Percentiles rank a stretch among this genome's conserved stretches.
Conservation (phyloP, 148 eudicot genomes). For the Camellia sinensis region DNA sequence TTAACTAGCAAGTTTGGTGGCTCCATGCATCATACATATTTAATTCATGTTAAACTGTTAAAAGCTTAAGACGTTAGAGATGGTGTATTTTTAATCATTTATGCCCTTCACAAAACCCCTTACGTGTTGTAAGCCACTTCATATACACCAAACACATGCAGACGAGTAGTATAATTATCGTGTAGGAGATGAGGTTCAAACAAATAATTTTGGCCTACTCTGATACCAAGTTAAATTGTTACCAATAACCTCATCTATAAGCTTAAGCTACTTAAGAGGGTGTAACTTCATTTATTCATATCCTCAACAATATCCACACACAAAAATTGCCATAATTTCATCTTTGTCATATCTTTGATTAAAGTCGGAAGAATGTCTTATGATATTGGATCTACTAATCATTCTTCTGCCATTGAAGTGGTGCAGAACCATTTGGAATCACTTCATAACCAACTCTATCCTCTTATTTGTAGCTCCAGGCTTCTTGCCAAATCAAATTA, state of each 20-base stretch:
- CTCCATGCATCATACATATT: background rate
- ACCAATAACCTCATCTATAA: background rate
- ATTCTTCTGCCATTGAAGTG: background rate
- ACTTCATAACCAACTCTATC: constrained; percentile 1
- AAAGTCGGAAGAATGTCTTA: background rate
- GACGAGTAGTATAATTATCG: background rate
- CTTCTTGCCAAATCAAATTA: background rate
- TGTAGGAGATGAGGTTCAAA: background rate
- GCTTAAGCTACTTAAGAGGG: background rate
- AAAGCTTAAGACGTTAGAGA: too few species aligned
- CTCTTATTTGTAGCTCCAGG: background rate
- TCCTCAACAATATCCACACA: background rate
- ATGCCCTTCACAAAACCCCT: too few species aligned
- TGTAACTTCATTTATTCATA: background rate
- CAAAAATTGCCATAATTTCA: background rate
- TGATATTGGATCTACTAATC: too few species aligned
- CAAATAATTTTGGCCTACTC: background rate
- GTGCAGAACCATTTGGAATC: background rate
- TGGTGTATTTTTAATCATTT: too few species aligned
- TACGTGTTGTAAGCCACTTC: too few species aligned
- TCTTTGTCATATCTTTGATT: background rate
- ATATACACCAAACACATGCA: too few species aligned
- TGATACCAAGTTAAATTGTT: background rate
- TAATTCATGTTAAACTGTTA: too few species aligned
- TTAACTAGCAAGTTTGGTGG: background rate